Conservation (phyloP, 805 yeast genomes). For the Metschnikowia peoriensis region DNA sequence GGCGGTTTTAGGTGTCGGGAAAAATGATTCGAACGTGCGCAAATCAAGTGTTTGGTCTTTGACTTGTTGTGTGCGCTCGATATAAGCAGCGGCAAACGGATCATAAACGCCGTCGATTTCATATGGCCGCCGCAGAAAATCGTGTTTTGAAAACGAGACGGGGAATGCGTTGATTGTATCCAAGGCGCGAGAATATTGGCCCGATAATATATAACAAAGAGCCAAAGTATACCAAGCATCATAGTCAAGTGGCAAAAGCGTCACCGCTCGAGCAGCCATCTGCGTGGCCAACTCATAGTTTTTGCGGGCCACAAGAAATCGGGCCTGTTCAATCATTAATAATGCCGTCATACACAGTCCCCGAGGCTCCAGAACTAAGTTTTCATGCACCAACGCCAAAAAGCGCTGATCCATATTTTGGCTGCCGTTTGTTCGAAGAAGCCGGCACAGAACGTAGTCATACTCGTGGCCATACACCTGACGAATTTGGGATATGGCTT, state of each 20-base stretch:
- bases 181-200: slow-evolving; percentile 59
- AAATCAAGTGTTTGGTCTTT: slow-evolving; percentile 6
- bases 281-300: slow-evolving; percentile 55
- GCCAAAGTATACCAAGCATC: slow-evolving; percentile 68
- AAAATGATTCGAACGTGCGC: slow-evolving; percentile 15
- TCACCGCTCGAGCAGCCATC: slow-evolving; percentile 59
- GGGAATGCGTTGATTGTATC: slow-evolving; percentile 74
- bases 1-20: slow-evolving; percentile 15
- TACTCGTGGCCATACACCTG: slow-evolving; percentile 15
- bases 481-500: slow-evolving; percentile 40
- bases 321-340: slow-evolving; percentile 60
- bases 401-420: slow-evolving; percentile 48
- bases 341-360: slow-evolving; percentile 52
- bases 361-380: slow-evolving; percentile 1
- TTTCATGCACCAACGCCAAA: slow-evolving; percentile 39
- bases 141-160: slow-evolving; percentile 31
- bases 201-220: slow-evolving; percentile 54
- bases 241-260: slow-evolving; percentile 74
- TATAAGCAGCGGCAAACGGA: slow-evolving; percentile 9
- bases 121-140: slow-evolving; percentile 1
- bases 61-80: slow-evolving; percentile 9
- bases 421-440: slow-evolving; percentile 30
- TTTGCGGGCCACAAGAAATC: slow-evolving; percentile 55
- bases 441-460: slow-evolving; percentile 37
- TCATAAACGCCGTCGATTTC: slow-evolving; percentile 15